phyloP scores from a whole-genome alignment of 1,284 basidiomycete genomes.

The Ustilago vetiveriae region DNA sequence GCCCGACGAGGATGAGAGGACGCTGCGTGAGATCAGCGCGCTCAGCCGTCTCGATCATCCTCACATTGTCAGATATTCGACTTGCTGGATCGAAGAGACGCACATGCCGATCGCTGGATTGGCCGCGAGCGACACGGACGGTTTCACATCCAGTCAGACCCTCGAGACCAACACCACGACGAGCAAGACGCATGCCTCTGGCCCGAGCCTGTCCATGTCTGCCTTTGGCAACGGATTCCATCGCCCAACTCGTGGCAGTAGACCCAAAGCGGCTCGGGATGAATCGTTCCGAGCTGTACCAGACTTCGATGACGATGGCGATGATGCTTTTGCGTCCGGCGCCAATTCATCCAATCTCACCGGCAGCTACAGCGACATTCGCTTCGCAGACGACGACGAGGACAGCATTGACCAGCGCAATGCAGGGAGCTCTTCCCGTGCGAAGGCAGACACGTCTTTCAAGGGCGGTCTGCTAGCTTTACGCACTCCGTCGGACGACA shows the following conservation, averaged over 20 bases:
- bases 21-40: conserved; percentile 90
- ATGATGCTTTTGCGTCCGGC: conserved; percentile 57
- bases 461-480: conserved; percentile 24
- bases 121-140: conserved; percentile 37
- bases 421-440: conserved; percentile 5
- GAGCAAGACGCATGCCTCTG: conserved; percentile 45
- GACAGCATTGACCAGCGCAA: conserved; percentile 53
- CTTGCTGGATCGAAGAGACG: conserved; percentile 65
- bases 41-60: conserved; percentile 86
- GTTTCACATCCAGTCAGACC: conserved; percentile 30
- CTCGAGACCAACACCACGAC: conserved; percentile 48
- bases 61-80: conserved; percentile 84
- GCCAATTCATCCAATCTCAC: conserved; percentile 70
- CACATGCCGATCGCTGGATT: conserved; percentile 39
- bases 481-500: conserved; percentile 35
- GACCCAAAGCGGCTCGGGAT: conserved; percentile 12
- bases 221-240: conserved; percentile 38
- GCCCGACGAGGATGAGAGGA: conserved; percentile 82
- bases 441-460: conserved; percentile 14
- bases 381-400: conserved; percentile 72
- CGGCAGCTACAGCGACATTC: conserved; percentile 68
- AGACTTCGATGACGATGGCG: conserved; percentile 59
- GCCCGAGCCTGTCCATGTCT: conserved; percentile 39
- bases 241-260: conserved; percentile 6
- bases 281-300: conserved; percentile 42